Evolutionary conservation across 2,329 filamentous ascomycete genomes (phyloP).

Genomic region (Neodidymelliopsis sp.): DNA sequence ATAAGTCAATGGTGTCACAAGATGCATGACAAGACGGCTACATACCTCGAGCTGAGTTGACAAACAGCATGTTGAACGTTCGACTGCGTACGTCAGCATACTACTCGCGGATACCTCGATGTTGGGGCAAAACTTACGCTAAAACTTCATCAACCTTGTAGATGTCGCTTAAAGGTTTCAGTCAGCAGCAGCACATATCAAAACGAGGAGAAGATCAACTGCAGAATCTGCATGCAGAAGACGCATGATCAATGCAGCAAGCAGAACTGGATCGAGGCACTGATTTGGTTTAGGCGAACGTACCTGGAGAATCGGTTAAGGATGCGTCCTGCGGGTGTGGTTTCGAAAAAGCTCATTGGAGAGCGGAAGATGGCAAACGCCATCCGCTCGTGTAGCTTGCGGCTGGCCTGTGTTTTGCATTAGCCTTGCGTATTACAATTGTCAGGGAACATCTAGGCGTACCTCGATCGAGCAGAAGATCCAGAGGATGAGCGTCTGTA

Average conservation of each 20-base stretch:
- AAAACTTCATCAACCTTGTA: conserved; percentile 90
- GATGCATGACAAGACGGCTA: conserved; percentile 19
- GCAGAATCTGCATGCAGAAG: neutral
- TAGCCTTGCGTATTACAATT: conserved; percentile 25
- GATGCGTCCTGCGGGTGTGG: conserved; percentile 94
- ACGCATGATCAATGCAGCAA: conserved; percentile 1
- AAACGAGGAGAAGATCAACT: neutral
- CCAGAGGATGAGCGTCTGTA: conserved; percentile 95
- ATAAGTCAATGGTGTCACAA: conserved; percentile 34
- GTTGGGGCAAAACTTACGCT: conserved; percentile 59
- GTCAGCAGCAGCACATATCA: conserved; percentile 9
- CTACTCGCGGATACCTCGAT: neutral
- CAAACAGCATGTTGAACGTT: conserved; percentile 90
- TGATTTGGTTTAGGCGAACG: conserved; percentile 38
- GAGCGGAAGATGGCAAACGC: conserved; percentile 96
- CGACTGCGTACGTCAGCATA: conserved; percentile 56
- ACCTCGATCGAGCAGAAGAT: conserved; percentile 99
- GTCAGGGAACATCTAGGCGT: conserved; percentile 41
- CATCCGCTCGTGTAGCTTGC: conserved; percentile 97
- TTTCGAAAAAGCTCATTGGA: conserved; percentile 99
- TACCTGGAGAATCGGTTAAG: conserved; percentile 94
- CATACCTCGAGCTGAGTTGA: conserved; percentile 58
- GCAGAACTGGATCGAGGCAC: neutral
- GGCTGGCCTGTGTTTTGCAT: conserved; percentile 70
- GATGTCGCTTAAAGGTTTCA: conserved; percentile 64